Evolutionary conservation across 495 filamentous ascomycete species (phyloP), one percentile per base, ranked within the genome.

Genomic region (Pyronema omphalodes): DNA sequence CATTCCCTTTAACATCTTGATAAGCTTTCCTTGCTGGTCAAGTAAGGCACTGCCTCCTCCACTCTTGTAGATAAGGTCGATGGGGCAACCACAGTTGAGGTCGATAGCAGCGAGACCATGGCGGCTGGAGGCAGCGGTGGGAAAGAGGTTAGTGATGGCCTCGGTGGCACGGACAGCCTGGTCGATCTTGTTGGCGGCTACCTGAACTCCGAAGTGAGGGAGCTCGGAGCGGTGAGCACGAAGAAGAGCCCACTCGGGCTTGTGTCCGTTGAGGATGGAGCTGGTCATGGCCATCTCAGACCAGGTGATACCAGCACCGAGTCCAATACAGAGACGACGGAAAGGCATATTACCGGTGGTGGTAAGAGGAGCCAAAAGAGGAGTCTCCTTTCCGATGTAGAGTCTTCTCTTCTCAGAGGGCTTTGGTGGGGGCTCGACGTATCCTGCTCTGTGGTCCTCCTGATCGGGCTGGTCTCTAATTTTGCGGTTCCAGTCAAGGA

Each of bases 261-360:
- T 94, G 46, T 81, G 74, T 8, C 91, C 91, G 67, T 95, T 87
- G n/a, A 98, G 73, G 48, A 98, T 68, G 9, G 88, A 86, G 60
- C 93, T 67, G 37, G 86, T 79, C 79, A 96, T 84, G 3, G 93
- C 91, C 91, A 98, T 98, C 64, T 98, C 91, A 0, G 91, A 96
- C 71, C 94, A 96, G 3, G 89, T 98, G 37, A 93, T 70, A 58
- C 94, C 84, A 15, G 91, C 88, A 18, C 91, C 93, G 15, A 95
- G 76, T 50, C 83, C 80, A 0, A 81, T 79, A 61, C 91, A 96
- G n/a, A 98, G 77, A 50, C 93, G 77, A 44, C 91, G 83, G 71
- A 94, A 98, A 1, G 91, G 93, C 29, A 96, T 71, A 60, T 98
- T 98, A n/a, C 91, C 91, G 68, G 95, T 91, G 2, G 91, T 98